Base-by-base conservation (phyloP, 768 basidiomycete species). In the Lanmaoa rubissima region DNA sequence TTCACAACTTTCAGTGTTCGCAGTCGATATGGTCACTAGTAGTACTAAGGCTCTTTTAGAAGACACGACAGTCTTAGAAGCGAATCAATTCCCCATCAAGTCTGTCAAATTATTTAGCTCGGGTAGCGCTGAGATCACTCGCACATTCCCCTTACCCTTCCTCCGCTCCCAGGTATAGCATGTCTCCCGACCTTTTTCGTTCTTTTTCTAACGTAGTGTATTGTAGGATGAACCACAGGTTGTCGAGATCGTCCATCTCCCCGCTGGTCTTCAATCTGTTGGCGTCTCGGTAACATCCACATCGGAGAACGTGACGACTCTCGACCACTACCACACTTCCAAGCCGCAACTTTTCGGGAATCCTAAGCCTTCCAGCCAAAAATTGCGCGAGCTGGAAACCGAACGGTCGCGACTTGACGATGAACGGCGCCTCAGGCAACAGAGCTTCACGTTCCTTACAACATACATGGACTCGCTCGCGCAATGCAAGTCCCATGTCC, bases 381-480 rank as follows among this genome's bases (percentile, higher is more conserved):
- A 26, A 7, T 40, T 60, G 24, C 43, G 40, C 14, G 61, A 57
- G 19, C 48, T 66, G 8, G 50, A 48, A 34, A 19, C 28, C 13
- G 61, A 67, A 19, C 57, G 41, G 31, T 28, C 51, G 32, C 58
- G 56, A 28, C 48, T 69, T 11, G 40, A 51, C 50, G 58, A 69
- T 11, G 67, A 67, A 48, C 57, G 24, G n/a, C 50, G 54, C 1
- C 36, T 66, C 51, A 64, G 62, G 42, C 54, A 66, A 32, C 54
- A 64, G 34, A 58, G 64, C 40, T 49, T 66, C 48, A 42, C 49
- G 11, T 69, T 69, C 42, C 55, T 69, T 26, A 64, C 67, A 5
- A 69, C 66, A 2, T 66, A 64, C 28, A 69, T 67, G 61, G 59
- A 69, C 41, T 68, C 67, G 19, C 61, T 67, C 19, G 66, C 67